Base-by-base conservation (phyloP, 768 basidiomycete genomes). In the Agaricus subrufescens region DNA sequence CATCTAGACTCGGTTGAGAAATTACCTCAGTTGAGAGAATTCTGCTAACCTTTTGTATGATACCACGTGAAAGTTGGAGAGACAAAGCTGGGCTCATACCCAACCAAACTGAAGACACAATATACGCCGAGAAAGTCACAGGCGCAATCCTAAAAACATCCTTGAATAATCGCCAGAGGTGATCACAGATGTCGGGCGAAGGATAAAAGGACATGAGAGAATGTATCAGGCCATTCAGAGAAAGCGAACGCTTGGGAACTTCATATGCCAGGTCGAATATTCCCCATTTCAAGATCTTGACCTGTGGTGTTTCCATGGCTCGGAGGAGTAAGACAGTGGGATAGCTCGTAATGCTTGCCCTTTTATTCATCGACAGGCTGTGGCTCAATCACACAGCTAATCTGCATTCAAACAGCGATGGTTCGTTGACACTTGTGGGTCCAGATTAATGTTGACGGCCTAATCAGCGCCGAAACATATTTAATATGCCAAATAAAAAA, bases 181-280 rank as follows among this genome's bases (percentile, higher is more conserved):
- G 34, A 8, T 4, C 37, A 39, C 51, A 19, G 6, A 26, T 42
- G 12, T 15, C 43, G 23, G 39, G 52, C 49, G 9, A n/a, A 7
- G 9, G 23, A 15, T 19, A 51, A 30, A 8, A 45, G 19, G 19
- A 40, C 34, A 34, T 19, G n/a, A 38, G 11, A 25, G 34, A 34
- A 11, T 3, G 15, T 46, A 23, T 14, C 43, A 27, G 26, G 48
- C 40, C 29, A 25, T 47, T 6, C 29, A 5, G 11, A 43, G 3
- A 26, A 48, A 52, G 15, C 15, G 54, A 58, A 34, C 54, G 42
- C 40, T 44, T n/a, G 29, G 60, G 58, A 0, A 46, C 45, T 9
- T 67, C 70, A 50, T 70, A 72, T 8, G 69, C 72, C 44, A 74
- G 56, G 19, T 64, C 60, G 56, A 75, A 76, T 26, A 73, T 72